Base-by-base conservation (phyloP, 345 rosid species). In the Hevea brasiliensis region DNA sequence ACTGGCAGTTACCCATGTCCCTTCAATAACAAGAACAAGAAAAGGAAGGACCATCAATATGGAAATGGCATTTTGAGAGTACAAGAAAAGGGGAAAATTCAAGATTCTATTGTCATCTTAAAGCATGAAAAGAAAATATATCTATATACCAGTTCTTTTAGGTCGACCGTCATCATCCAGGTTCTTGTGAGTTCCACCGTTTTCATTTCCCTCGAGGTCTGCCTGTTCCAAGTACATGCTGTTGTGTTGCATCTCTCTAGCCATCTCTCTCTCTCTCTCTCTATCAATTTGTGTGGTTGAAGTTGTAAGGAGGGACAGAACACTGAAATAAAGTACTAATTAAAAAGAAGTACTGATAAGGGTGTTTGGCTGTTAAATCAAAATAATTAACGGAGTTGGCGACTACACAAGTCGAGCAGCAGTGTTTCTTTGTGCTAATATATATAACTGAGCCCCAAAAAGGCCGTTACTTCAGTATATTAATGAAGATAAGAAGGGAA, bases 1-100 rank as follows among this genome's bases (percentile, higher is more conserved):
- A 70, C 94, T 89, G 0, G 92, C 97, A 8, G 93, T 89, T 8
- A 88, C 21, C 93, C 93, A 85, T 29, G 94, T 92, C 62, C 98
- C 98, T 94, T 60, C 66, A 60, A 29, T 11, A 55, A 17, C 29
- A 32, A 32, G 37, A 32, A 32, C 37, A 32, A 4, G 37, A 32
- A 32, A 4, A 32, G 2, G 2, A 32, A 32, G 37, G 37, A 32
- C 37, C 37, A 32, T 32, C 37, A 4, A 32, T 32, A 32, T 32
- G 37, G 37, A 32, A 4, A 32, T 32, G 37, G 4, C 37, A 32
- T 32, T 32, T 2, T 32, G 37, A 32, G 2, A 15, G 14, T 8
- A 45, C 8, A 45, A 45, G 48, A 45, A 45, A 14, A 47, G 2
- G 5, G 17, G 6, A 47, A 47, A 15, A 47, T 12, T 47, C 51